Base-by-base conservation (phyloP, 164 flowering plant species). In the Vitis cinerea region DNA sequence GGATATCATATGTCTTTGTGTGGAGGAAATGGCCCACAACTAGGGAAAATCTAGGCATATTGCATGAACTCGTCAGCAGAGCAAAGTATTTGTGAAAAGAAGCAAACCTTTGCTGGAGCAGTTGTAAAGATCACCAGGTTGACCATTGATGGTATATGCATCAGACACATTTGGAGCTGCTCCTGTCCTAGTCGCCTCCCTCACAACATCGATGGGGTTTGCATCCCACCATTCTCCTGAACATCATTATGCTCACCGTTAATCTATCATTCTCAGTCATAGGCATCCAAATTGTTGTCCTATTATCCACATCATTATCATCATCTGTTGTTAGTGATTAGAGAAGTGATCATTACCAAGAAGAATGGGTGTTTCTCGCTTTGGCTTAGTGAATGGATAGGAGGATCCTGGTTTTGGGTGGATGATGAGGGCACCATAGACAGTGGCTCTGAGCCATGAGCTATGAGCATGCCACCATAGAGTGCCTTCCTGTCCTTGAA, bases 191-290 rank as follows among this genome's bases (percentile, higher is more conserved):
- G 81, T 79, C 11, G 98, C 92, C 54, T 87, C 61, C 37, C 80
- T 83, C 49, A 90, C 73, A 9, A 94, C 97, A 58, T 86, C 86
- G 0, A 92, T 71, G 1, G 98, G 98, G 65, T 94, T 85, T 15
- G 83, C 85, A 60, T 94, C 76, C 98, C 97, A 94, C 98, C 98
- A 94, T 75, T 94, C 97, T 13, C 97, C 97, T 94, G 81, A 14
- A 49, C 52, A 75, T 69, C 71, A 64, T 15, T 27, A 66, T 30
- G 44, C 44, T 37, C 44, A 37, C 44, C 7, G 44, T 37, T 37
- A 37, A 37, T 37, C 44, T 6, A 37, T 37, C 44, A 37, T 37
- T 3, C 7, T 37, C 44, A 37, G 0, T 37, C 44, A 37, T 37
- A 37, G 44, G 44, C 44, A 37, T 37, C 44, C 44, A 31, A 31